Percentiles rank a stretch among this genome's conserved stretches.
Evolutionary conservation across 805 yeast species (phyloP).

Genomic region (Schwanniomyces pseudopolymorphus): DNA sequence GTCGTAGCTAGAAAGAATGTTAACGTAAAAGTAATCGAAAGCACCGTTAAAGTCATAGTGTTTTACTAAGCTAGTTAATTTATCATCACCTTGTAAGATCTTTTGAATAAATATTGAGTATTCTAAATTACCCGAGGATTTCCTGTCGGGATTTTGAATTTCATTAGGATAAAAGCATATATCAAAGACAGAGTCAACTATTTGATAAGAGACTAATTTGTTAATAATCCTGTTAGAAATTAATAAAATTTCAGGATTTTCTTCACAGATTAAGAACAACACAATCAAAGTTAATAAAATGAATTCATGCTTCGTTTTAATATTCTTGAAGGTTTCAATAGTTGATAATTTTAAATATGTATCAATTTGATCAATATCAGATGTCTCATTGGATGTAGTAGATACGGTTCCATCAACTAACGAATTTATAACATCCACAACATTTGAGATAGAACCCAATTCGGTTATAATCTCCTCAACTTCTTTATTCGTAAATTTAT

Average conservation of each 20-base stretch:
- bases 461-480: slow-evolving; percentile 16
- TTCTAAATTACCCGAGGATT: slow-evolving; percentile 18
- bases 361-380: neutral
- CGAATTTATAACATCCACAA: slow-evolving; percentile 19
- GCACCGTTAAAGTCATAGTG: slow-evolving; percentile 19
- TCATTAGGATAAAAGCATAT: slow-evolving; percentile 19
- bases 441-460: slow-evolving; percentile 26
- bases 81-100: slow-evolving; percentile 17
- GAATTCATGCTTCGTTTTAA: slow-evolving; percentile 26
- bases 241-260: slow-evolving; percentile 22
- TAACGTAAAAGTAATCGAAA: slow-evolving; percentile 24
- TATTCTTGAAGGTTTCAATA: slow-evolving; percentile 25
- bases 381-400: neutral
- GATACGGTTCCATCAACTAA: slow-evolving; percentile 14
- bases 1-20: slow-evolving; percentile 16
- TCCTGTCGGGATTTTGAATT: slow-evolving; percentile 7
- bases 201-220: slow-evolving; percentile 24
- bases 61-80: slow-evolving; percentile 17
- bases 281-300: slow-evolving; percentile 28
- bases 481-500: slow-evolving; percentile 27
- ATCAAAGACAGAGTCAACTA: slow-evolving; percentile 24
- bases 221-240: slow-evolving; percentile 22
- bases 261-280: slow-evolving; percentile 33
- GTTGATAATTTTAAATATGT: slow-evolving; percentile 19
- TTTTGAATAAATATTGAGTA: slow-evolving; percentile 32